Percentiles rank a stretch among this genome's conserved stretches.
These are phyloP conservation scores for Mycena vulgaris DNA, from an alignment of 768 basidiomycete genomes.

Conservation along the genomic window DNA sequence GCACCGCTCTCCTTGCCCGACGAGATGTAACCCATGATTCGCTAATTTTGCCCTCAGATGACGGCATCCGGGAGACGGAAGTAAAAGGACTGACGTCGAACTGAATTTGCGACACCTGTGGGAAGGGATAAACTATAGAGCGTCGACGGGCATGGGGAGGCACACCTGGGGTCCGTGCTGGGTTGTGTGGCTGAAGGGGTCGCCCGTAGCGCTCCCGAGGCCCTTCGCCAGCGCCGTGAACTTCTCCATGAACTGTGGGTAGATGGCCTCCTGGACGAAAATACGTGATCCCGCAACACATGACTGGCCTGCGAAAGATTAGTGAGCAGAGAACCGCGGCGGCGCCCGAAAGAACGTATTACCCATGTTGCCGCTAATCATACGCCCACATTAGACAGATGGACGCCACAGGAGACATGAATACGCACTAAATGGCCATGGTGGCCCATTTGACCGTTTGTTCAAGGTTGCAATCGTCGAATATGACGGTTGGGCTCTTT, in stretches of 20 bases:
- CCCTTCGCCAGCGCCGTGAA: slow-evolving; percentile 69
- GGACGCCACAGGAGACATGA: not conserved
- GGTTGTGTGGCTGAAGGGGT: slow-evolving; percentile 73
- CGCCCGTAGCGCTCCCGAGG: slow-evolving; percentile 70
- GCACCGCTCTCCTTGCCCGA: slow-evolving; percentile 80
- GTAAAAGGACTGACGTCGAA: slow-evolving; percentile 70
- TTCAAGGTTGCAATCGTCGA: slow-evolving; percentile 81
- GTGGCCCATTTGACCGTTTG: slow-evolving; percentile 82
- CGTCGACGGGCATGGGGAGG: no score
- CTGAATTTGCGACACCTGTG: slow-evolving; percentile 81
- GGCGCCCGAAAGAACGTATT: not conserved
- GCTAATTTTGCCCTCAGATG: slow-evolving; percentile 53
- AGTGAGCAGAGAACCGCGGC: not conserved
- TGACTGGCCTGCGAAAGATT: slow-evolving; percentile 69
- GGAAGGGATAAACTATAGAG: not conserved
- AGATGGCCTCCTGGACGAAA: slow-evolving; percentile 84
- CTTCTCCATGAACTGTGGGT: slow-evolving; percentile 80
- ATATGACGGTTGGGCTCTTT: slow-evolving; percentile 81
- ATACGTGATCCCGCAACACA: slow-evolving; percentile 90
- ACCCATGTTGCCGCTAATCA: slow-evolving; percentile 39
- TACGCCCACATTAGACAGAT: slow-evolving; percentile 9
- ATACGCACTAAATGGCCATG: slow-evolving; percentile 79
- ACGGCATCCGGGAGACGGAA: slow-evolving; percentile 12
- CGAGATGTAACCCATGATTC: slow-evolving; percentile 80
- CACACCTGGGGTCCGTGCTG: slow-evolving; percentile 74